Evolutionary conservation across 257 asterid genomes (phyloP).

Genomic region (Henckelia pumila): DNA sequence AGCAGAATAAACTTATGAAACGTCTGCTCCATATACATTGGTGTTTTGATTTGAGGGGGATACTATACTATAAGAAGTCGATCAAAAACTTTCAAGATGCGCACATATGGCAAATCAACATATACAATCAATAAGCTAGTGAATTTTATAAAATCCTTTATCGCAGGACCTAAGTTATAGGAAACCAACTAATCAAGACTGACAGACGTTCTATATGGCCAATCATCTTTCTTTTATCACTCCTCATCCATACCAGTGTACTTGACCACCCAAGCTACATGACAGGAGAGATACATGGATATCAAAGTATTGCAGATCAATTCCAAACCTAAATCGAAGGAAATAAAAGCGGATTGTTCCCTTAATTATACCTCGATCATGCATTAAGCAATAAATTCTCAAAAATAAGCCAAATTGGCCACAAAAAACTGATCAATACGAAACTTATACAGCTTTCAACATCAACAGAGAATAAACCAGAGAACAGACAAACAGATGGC

Average conservation of each 20-base stretch:
- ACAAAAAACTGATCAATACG: not conserved
- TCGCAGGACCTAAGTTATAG: not conserved
- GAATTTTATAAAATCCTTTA: not conserved
- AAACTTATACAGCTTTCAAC: not conserved
- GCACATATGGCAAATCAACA: not conserved
- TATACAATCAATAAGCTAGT: not conserved
- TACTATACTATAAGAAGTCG: not conserved
- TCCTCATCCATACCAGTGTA: not conserved
- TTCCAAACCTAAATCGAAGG: not conserved
- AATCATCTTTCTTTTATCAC: not conserved
- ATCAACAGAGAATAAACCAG: slow-evolving; percentile 5
- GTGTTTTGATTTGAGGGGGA: slow-evolving; percentile 8
- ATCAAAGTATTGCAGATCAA: not conserved
- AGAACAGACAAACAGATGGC: not conserved
- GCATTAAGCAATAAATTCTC: not conserved
- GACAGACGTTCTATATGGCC: not conserved
- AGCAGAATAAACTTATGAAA: not conserved
- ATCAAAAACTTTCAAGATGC: slow-evolving; percentile 6
- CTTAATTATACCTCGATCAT: not conserved
- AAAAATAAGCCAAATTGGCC: not conserved
- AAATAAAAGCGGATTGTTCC: too few relatives aligned
- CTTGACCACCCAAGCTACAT: not conserved
- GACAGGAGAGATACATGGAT: not conserved
- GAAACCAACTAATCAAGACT: not conserved
- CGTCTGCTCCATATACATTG: not conserved